Conservation (phyloP, 2,329 filamentous ascomycete genomes). For the Alternaria ethzedia region DNA sequence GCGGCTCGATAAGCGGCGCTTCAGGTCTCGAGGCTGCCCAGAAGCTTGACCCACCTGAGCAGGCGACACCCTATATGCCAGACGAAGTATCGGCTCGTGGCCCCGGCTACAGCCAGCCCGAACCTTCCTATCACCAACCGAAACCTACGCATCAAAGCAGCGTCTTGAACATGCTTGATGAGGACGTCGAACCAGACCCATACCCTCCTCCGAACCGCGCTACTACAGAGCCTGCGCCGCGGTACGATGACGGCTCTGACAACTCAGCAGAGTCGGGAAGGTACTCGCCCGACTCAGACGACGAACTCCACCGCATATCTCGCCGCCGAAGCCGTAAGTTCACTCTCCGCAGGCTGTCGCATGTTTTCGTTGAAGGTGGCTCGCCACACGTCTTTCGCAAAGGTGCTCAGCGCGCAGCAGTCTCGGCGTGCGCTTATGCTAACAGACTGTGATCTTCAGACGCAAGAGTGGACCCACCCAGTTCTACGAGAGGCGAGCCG, state of each 20-base stretch:
- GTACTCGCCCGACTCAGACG: constrained; percentile 1
- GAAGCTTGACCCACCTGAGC: constrained; percentile 16
- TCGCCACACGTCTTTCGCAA: background rate
- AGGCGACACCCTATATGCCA: background rate
- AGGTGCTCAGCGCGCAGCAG: background rate
- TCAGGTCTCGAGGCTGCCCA: constrained; percentile 11
- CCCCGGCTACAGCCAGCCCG: constrained; percentile 8
- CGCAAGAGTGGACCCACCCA: background rate
- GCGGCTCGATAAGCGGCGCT: constrained; percentile 13
- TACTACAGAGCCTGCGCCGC: background rate
- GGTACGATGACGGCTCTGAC: background rate
- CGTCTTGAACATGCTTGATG: constrained; percentile 1
- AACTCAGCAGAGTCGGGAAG: background rate
- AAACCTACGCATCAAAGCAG: constrained; percentile 9
- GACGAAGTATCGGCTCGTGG: constrained; percentile 1
- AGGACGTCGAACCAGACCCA: background rate
- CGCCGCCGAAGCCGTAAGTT: constrained; percentile 9
- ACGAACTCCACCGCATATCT: background rate
- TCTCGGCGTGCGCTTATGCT: background rate
- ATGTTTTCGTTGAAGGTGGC: background rate
- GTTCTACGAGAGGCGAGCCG: background rate
- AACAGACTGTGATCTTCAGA: constrained; percentile 18
- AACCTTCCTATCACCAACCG: constrained; percentile 4
- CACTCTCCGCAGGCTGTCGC: background rate
- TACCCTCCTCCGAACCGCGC: background rate